These are phyloP conservation scores for Canavalia gladiata DNA, from an alignment of 306 rosid species.

Conservation along the genomic window DNA sequence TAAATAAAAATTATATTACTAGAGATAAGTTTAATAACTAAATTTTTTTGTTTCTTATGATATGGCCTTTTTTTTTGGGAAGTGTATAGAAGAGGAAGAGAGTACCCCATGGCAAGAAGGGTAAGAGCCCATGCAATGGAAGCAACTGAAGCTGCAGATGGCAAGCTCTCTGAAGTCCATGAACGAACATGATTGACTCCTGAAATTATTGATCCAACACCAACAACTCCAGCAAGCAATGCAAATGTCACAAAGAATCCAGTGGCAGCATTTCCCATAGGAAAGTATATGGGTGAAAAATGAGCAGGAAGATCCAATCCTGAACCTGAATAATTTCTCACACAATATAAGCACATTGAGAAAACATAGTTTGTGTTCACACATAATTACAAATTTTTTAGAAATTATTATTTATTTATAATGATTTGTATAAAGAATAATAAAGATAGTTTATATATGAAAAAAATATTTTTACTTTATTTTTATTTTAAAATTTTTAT, in stretches of 20 bases:
- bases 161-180: slow-evolving; percentile 82
- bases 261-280: slow-evolving; percentile 98
- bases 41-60: not conserved
- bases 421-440: no score
- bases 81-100: not conserved
- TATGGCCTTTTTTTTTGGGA: not conserved
- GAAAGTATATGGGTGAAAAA: slow-evolving; percentile 91
- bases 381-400: not conserved
- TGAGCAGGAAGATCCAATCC: slow-evolving; percentile 80
- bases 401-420: no score
- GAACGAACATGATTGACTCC: slow-evolving; percentile 84
- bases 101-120: slow-evolving; percentile 91
- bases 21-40: not conserved
- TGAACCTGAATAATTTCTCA: slow-evolving; percentile 61
- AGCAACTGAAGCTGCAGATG: slow-evolving; percentile 85
- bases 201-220: slow-evolving; percentile 73
- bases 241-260: slow-evolving; percentile 94
- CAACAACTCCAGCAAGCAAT: slow-evolving; percentile 87
- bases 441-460: no score
- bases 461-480: no score
- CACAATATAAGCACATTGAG: slow-evolving; percentile 31
- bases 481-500: no score
- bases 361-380: not conserved
- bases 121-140: slow-evolving; percentile 91
- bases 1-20: not conserved